Percentiles rank a stretch among this genome's conserved stretches.
Evolutionary conservation across 2,329 filamentous ascomycete genomes (phyloP).

Genomic region (Bipolaris zeicola): DNA sequence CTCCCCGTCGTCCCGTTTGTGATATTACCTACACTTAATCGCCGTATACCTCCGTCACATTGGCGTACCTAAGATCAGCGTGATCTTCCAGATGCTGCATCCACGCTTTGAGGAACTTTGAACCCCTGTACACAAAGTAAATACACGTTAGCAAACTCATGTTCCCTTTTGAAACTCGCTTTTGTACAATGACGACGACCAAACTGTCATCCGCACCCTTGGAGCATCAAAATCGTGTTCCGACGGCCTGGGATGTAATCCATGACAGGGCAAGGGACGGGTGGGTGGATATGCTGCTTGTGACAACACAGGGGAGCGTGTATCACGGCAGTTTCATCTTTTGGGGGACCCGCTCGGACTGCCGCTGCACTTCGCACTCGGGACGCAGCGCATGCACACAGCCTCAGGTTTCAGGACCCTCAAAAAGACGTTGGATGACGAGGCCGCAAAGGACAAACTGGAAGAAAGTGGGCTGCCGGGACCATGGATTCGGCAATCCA

Average conservation of each 20-base stretch:
- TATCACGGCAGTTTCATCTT: conserved; percentile 25
- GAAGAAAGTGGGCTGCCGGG: not conserved
- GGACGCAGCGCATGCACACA: conserved; percentile 17
- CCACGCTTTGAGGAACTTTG: conserved; percentile 84
- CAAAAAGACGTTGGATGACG: not conserved
- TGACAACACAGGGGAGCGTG: conserved; percentile 18
- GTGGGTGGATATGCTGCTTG: not conserved
- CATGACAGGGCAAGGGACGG: not conserved
- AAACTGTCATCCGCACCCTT: not conserved
- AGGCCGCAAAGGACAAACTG: not conserved
- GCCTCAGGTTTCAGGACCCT: conserved; percentile 9
- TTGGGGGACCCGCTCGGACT: conserved; percentile 5
- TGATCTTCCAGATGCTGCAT: conserved; percentile 90
- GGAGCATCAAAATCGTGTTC: not conserved
- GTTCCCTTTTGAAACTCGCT: not conserved
- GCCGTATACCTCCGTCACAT: conserved; percentile 58
- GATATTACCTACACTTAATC: conserved; percentile 34
- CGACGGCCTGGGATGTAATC: not conserved
- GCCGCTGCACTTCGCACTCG: conserved; percentile 10
- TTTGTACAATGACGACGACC: not conserved
- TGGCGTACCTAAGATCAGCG: conserved; percentile 87
- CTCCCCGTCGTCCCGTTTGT: not conserved
- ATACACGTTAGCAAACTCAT: conserved; percentile 12
- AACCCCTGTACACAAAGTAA: conserved; percentile 64
- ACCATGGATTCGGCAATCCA: conserved; percentile 6